Evolutionary conservation across 768 basidiomycete species (phyloP), one percentile per base, ranked within the genome.

Genomic region (Lactifluus hygrophoroides): DNA sequence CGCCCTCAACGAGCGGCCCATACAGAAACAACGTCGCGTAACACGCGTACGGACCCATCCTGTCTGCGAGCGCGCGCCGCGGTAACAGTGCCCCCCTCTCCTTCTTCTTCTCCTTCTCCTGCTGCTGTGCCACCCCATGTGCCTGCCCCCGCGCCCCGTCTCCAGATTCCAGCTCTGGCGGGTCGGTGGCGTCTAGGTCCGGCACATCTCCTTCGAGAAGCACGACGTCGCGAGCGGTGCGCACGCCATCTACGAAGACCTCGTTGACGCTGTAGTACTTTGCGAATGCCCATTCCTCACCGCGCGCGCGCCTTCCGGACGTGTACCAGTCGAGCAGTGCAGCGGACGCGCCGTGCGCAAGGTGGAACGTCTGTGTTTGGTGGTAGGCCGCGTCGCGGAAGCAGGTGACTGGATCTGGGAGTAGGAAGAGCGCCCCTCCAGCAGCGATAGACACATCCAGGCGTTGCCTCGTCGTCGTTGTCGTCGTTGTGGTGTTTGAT

Each of bases 331-430:
- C 95, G 16, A 98, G 78, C 1, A 94, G 70, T 42, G 90, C 77
- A 8, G 85, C 73, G 13, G 87, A 89, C 9, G 86, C 79, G 43
- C 76, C 76, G 10, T 66, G 66, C 9, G 77, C 76, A 35, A 96
- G 76, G 54, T 76, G 73, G 71, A 97, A 93, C 42, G 76, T 83
- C 75, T 98, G 95, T 3, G 75, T 73, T 69, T 97, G 94, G 58
- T 80, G 79, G 72, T 98, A 98, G 0, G 80, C 80, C 8, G 95
- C 90, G 21, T 78, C 76, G 27, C 81, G 80, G 74, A 95, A 98
- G 71, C 94, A 96, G 21, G 94, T 92, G 48, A 96, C 90, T 23
- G 94, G 91, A 66, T 95, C 89, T 1, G 94, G 94, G 28, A 98
- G 81, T 48, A 96, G 78, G 66, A 94, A 82, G 50, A 97, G 76